phyloP scores from a whole-genome alignment of 2,329 filamentous ascomycete species.

The Pyrenochaeta sp. region DNA sequence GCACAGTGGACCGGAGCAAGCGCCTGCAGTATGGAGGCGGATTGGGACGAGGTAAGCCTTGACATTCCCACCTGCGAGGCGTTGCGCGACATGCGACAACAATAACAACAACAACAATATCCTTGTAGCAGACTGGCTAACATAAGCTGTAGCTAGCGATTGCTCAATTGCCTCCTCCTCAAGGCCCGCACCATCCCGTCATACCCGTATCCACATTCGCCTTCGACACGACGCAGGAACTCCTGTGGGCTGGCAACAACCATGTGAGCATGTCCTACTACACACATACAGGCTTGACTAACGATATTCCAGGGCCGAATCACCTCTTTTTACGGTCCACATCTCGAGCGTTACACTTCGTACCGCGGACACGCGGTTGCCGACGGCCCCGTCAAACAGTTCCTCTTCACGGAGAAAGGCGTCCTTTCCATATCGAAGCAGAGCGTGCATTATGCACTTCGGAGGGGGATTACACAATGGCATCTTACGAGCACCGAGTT shows the following conservation, averaged over 20 bases:
- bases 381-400: slow-evolving; percentile 83
- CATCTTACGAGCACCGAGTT: slow-evolving; percentile 81
- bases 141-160: slow-evolving; percentile 76
- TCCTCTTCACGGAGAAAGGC: slow-evolving; percentile 90
- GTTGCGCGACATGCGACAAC: too few species aligned
- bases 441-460: slow-evolving; percentile 86
- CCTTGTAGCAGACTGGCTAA: slow-evolving; percentile 20
- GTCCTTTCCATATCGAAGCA: slow-evolving; percentile 83
- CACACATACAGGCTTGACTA: too few species aligned
- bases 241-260: slow-evolving; percentile 93
- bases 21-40: slow-evolving; percentile 56
- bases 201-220: slow-evolving; percentile 80
- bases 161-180: slow-evolving; percentile 81
- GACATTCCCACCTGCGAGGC: too few species aligned
- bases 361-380: slow-evolving; percentile 77
- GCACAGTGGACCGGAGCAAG: slow-evolving; percentile 28
- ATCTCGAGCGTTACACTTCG: slow-evolving; percentile 88
- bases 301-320: slow-evolving; percentile 74
- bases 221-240: slow-evolving; percentile 88
- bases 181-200: slow-evolving; percentile 68
- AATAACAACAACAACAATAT: neutral
- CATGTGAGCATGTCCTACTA: slow-evolving; percentile 66
- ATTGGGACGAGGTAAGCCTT: slow-evolving; percentile 61
- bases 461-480: slow-evolving; percentile 86
- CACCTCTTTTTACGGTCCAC: slow-evolving; percentile 84